phyloP scores from a whole-genome alignment of 108 stramenopile genomes.

The Fragilariopsis cylindrus region DNA sequence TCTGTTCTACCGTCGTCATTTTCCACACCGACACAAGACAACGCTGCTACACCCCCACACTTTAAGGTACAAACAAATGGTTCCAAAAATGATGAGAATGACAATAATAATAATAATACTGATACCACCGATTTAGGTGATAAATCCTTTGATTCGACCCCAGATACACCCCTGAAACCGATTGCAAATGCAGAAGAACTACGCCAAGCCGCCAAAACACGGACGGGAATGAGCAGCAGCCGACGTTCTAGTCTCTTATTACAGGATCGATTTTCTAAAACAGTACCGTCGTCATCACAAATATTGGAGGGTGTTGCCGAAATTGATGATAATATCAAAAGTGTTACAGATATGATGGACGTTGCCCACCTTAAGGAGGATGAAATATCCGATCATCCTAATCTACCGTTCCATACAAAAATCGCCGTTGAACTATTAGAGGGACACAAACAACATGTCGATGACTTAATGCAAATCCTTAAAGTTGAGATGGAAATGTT shows the following conservation, averaged over 20 bases:
- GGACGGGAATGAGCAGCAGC: constrained; percentile 18
- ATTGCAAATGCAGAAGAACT: constrained; percentile 44
- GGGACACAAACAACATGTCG: constrained; percentile 70
- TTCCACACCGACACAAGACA: no score
- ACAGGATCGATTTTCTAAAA: constrained; percentile 32
- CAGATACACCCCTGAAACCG: constrained; percentile 31
- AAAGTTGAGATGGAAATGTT: constrained; percentile 79
- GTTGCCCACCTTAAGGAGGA: background rate
- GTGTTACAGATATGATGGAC: background rate
- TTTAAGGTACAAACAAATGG: background rate
- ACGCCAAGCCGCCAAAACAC: constrained; percentile 25
- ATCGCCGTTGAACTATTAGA: constrained; percentile 63
- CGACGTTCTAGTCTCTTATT: constrained; percentile 42
- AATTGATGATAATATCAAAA: background rate
- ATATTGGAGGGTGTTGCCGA: background rate
- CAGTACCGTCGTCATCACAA: no score
- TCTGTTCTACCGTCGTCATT: background rate
- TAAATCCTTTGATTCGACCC: constrained; percentile 29
- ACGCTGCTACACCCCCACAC: background rate
- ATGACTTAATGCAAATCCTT: constrained; percentile 68
- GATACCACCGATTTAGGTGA: background rate
- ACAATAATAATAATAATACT: background rate
- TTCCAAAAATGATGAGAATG: background rate
- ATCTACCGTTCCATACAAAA: constrained; percentile 43
- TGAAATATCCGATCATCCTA: constrained; percentile 5